phyloP scores from a whole-genome alignment of 1,284 basidiomycete genomes.

The Ceratobasidium sp. region DNA sequence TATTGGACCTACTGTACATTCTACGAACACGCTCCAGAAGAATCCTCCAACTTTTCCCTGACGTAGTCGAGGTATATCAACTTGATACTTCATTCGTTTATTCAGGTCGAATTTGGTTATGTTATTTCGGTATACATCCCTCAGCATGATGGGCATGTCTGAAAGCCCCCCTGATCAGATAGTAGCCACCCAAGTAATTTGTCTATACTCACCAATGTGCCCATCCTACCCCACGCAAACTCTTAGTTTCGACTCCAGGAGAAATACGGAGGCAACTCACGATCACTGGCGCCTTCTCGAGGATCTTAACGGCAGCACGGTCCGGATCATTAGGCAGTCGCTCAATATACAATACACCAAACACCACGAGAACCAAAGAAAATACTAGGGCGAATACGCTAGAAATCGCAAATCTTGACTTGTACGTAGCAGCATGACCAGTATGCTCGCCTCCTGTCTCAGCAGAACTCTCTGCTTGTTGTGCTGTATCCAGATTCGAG shows the following conservation, averaged over 20 bases:
- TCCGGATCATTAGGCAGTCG: conserved; percentile 64
- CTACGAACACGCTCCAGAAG: conserved; percentile 81
- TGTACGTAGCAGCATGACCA: not conserved
- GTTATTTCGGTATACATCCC: conserved; percentile 70
- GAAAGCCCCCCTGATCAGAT: not conserved
- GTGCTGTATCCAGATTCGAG: not conserved
- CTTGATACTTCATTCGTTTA: conserved; percentile 65
- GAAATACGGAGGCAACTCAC: conserved; percentile 53
- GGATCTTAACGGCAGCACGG: conserved; percentile 62
- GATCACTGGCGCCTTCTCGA: conserved; percentile 70
- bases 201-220: conserved; percentile 64
- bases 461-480: not conserved
- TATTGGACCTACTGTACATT: conserved; percentile 52
- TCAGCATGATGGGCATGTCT: conserved; percentile 75
- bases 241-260: not conserved
- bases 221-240: conserved; percentile 61
- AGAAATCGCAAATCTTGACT: conserved; percentile 13
- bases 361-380: conserved; percentile 7
- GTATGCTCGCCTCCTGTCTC: conserved; percentile 4
- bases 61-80: conserved; percentile 82
- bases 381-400: conserved; percentile 17
- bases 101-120: conserved; percentile 71
- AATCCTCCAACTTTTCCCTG: conserved; percentile 84
- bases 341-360: conserved; percentile 40
- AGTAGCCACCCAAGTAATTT: not conserved